These are phyloP conservation scores for Hypsizygus marmoreus DNA, from an alignment of 768 basidiomycete species.

Conservation along the genomic window DNA sequence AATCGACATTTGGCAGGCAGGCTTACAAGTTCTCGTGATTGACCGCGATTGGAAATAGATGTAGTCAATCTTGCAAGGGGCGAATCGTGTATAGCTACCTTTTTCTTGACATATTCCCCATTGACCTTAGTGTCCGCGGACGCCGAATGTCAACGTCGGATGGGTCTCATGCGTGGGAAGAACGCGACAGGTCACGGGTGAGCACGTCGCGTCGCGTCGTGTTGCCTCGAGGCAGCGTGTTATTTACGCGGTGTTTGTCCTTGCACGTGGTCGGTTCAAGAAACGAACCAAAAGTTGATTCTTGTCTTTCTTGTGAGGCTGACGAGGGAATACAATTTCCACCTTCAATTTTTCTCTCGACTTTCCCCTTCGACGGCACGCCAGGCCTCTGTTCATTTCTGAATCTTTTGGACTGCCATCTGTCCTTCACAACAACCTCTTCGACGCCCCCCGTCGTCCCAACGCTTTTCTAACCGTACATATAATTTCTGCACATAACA, in stretches of 20 bases:
- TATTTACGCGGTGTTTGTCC: slow-evolving; percentile 36
- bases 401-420: slow-evolving; percentile 18
- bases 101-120: not conserved
- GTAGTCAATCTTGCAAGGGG: not conserved
- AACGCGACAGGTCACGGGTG: slow-evolving; percentile 15
- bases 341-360: slow-evolving; percentile 25
- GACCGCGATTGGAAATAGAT: slow-evolving; percentile 5
- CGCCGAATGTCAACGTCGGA: too few species aligned
- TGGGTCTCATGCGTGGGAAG: slow-evolving; percentile 15
- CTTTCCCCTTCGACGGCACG: slow-evolving; percentile 16
- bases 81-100: not conserved
- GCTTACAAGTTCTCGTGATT: not conserved
- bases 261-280: slow-evolving; percentile 36
- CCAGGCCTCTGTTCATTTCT: slow-evolving; percentile 21
- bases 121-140: not conserved
- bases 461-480: slow-evolving; percentile 25
- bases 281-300: slow-evolving; percentile 22
- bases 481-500: slow-evolving; percentile 34
- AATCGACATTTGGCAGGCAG: not conserved
- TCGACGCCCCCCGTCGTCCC: slow-evolving; percentile 19
- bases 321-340: slow-evolving; percentile 34
- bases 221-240: slow-evolving; percentile 29
- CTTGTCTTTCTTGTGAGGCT: slow-evolving; percentile 37
- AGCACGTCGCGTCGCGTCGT: slow-evolving; percentile 31
- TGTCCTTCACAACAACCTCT: slow-evolving; percentile 29